phyloP scores from a whole-genome alignment of 495 filamentous ascomycete genomes.

The Aspergillus nidulans region DNA sequence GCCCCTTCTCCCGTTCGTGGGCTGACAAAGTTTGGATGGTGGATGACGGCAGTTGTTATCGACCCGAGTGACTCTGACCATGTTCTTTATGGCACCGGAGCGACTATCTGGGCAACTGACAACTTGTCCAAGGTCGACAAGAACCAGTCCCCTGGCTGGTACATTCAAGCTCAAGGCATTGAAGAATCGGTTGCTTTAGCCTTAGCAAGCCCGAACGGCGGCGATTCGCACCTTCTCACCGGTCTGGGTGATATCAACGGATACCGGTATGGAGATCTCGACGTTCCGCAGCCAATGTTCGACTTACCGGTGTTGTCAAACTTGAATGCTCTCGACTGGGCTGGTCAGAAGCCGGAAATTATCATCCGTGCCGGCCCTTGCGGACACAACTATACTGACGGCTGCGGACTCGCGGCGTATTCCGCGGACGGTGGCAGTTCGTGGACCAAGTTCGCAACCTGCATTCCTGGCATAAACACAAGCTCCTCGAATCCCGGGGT shows the following conservation, averaged over 20 bases:
- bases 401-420: conserved; percentile 49
- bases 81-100: conserved; percentile 55
- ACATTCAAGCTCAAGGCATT: conserved; percentile 52
- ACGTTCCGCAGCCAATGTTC: conserved; percentile 45
- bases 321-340: conserved; percentile 51
- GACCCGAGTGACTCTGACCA: conserved; percentile 57
- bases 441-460: conserved; percentile 13
- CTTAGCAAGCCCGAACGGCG: conserved; percentile 44
- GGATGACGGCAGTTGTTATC: conserved; percentile 58
- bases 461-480: conserved; percentile 13
- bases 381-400: conserved; percentile 32
- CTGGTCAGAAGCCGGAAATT: conserved; percentile 47
- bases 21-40: conserved; percentile 50
- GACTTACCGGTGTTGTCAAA: conserved; percentile 47
- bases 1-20: conserved; percentile 16
- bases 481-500: conserved; percentile 11
- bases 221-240: conserved; percentile 49
- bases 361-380: conserved; percentile 54
- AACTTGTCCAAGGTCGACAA: conserved; percentile 39
- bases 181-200: conserved; percentile 54
- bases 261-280: conserved; percentile 45
- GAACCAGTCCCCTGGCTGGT: conserved; percentile 45
- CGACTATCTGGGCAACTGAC: conserved; percentile 49
- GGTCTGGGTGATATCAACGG: conserved; percentile 58
- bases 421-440: conserved; percentile 34